Evolutionary conservation across 805 yeast genomes (phyloP).

Genomic region (Maudiozyma barnettii): DNA sequence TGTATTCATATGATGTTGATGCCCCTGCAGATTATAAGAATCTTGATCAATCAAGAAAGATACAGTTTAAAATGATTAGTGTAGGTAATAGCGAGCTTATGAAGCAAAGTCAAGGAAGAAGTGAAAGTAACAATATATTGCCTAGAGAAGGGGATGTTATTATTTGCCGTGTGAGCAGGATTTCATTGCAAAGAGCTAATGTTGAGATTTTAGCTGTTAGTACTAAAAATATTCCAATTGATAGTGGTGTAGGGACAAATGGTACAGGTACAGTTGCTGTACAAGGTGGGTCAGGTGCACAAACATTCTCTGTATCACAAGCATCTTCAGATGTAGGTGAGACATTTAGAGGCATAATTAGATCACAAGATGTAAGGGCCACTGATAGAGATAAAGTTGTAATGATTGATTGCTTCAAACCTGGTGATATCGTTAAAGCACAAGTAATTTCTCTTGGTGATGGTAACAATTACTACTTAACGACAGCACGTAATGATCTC

Average conservation of each 20-base stretch:
- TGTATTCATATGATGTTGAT: slow-evolving; percentile 25
- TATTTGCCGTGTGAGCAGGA: slow-evolving; percentile 59
- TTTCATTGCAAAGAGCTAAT: slow-evolving; percentile 59
- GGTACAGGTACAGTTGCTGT: slow-evolving; percentile 33
- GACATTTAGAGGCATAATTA: slow-evolving; percentile 74
- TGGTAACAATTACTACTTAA: slow-evolving; percentile 80
- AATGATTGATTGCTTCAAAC: slow-evolving; percentile 67
- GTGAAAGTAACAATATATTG: slow-evolving; percentile 1
- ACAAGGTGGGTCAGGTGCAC: slow-evolving; percentile 50
- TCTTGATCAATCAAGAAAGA: slow-evolving; percentile 10
- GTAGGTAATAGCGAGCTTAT: slow-evolving; percentile 3
- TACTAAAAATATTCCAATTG: slow-evolving; percentile 45
- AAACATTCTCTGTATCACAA: slow-evolving; percentile 34
- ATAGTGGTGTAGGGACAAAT: slow-evolving; percentile 58
- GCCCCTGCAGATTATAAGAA: slow-evolving; percentile 5
- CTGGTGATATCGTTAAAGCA: slow-evolving; percentile 90
- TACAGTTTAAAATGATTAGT: slow-evolving; percentile 4
- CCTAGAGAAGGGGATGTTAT: slow-evolving; percentile 85
- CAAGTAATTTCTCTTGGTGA: slow-evolving; percentile 79
- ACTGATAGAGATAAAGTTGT: slow-evolving; percentile 86
- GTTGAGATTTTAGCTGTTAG: slow-evolving; percentile 71
- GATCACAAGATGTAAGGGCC: slow-evolving; percentile 82
- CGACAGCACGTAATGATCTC: slow-evolving; percentile 82
- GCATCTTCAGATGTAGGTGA: slow-evolving; percentile 73
- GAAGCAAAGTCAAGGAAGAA: neutral